Evolutionary conservation across 1,284 basidiomycete species (phyloP).

Genomic region (Apiotrichum veenhuisii): DNA sequence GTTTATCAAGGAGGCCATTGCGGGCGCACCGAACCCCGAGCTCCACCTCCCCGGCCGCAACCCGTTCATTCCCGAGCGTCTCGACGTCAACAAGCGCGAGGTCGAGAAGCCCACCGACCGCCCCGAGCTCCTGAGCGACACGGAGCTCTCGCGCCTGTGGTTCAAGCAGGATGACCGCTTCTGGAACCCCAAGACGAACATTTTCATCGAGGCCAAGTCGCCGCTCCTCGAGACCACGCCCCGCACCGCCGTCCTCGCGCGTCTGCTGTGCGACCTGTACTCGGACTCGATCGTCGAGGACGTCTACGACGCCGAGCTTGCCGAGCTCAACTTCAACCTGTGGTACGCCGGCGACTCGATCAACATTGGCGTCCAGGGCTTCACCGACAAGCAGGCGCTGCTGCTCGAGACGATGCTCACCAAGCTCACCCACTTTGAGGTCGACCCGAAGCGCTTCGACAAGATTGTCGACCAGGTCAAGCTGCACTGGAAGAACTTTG

Average conservation of each 20-base stretch:
- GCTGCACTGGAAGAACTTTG: conserved; percentile 72
- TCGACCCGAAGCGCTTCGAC: conserved; percentile 69
- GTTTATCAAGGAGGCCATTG: conserved; percentile 61
- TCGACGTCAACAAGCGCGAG: conserved; percentile 72
- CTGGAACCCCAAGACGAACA: conserved; percentile 79
- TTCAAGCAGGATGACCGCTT: conserved; percentile 95
- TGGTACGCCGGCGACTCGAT: conserved; percentile 66
- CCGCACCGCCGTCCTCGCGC: conserved; percentile 42
- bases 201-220: conserved; percentile 43
- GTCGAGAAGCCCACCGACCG: conserved; percentile 64
- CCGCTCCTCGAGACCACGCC: conserved; percentile 47
- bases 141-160: conserved; percentile 71
- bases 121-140: conserved; percentile 72
- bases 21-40: conserved; percentile 61
- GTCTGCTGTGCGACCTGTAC: conserved; percentile 78
- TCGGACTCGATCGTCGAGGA: conserved; percentile 86
- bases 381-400: conserved; percentile 88
- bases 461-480: conserved; percentile 81
- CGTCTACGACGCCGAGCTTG: conserved; percentile 88
- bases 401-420: conserved; percentile 73
- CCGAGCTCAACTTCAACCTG: conserved; percentile 77
- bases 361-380: conserved; percentile 70
- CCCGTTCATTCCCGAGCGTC: conserved; percentile 81
- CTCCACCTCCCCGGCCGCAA: conserved; percentile 80
- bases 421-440: conserved; percentile 64